Evolutionary conservation across 1,139 yeast species (phyloP).

Genomic region (Pichia sp.): DNA sequence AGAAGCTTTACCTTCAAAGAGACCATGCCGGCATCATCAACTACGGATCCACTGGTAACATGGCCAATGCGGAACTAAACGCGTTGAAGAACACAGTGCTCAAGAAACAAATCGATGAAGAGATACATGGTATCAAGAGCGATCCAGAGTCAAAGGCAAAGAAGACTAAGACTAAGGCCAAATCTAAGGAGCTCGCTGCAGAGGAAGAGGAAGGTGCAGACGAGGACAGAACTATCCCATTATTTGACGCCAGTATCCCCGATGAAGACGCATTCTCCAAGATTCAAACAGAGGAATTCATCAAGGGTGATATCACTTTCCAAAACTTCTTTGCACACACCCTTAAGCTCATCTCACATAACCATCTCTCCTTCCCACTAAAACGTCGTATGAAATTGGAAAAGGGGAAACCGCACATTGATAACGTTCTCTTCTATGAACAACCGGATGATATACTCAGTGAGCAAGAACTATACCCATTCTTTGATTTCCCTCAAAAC

Average conservation of each 20-base stretch:
- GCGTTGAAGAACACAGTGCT: not conserved
- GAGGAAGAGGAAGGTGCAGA: constrained; percentile 5
- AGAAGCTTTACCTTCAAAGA: constrained; percentile 18
- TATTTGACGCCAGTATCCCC: constrained; percentile 20
- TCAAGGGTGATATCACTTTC: constrained; percentile 17
- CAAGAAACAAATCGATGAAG: no score
- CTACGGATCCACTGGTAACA: constrained; percentile 24
- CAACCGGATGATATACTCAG: constrained; percentile 16
- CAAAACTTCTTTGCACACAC: constrained; percentile 19
- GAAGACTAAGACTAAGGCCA: no score
- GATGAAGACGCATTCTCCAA: constrained; percentile 19
- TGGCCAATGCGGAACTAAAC: constrained; percentile 5
- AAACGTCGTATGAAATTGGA: constrained; percentile 15
- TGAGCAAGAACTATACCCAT: constrained; percentile 17
- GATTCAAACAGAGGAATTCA: constrained; percentile 14
- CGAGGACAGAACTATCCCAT: constrained; percentile 22
- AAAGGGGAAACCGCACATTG: constrained; percentile 19
- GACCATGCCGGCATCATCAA: constrained; percentile 16
- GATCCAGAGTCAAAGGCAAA: no score
- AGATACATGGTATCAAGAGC: no score
- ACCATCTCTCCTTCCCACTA: constrained; percentile 20
- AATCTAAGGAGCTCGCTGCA: no score
- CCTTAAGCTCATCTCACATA: constrained; percentile 16
- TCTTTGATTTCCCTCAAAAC: constrained; percentile 22
- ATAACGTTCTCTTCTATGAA: constrained; percentile 20